Conservation (phyloP, 768 basidiomycete species). For the Suillus brevipes region DNA sequence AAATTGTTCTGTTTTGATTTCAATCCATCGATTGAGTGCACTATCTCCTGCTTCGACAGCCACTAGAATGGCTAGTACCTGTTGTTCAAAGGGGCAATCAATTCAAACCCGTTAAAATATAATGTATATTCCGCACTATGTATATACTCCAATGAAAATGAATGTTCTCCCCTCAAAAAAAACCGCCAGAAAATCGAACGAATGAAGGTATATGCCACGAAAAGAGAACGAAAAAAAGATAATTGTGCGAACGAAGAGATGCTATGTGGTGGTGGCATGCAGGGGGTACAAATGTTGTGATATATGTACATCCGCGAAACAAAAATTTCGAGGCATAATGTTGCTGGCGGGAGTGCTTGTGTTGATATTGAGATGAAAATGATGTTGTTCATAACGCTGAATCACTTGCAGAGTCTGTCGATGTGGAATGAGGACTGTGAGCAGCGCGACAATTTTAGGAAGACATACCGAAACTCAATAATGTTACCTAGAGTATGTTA, state of each 20-base stretch:
- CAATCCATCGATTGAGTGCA: too few relatives aligned
- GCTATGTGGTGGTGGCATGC: conserved; percentile 6
- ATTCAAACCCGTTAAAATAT: neutral
- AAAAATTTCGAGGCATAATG: conserved; percentile 6
- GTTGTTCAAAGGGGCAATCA: neutral
- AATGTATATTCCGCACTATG: neutral
- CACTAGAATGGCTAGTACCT: neutral
- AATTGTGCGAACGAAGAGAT: conserved; percentile 9
- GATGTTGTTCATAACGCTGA: neutral
- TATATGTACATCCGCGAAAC: conserved; percentile 11
- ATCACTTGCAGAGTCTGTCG: conserved; percentile 1
- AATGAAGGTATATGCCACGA: neutral
- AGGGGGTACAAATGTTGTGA: conserved; percentile 6
- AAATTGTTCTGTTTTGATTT: too few relatives aligned
- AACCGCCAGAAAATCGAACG: neutral
- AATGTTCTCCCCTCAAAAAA: neutral
- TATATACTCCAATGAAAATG: neutral
- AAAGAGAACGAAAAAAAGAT: neutral
- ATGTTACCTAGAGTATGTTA: neutral
- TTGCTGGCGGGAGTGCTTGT: neutral
- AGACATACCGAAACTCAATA: conserved; percentile 1
- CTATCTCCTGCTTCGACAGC: too few relatives aligned
- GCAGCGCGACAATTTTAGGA: neutral
- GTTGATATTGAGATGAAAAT: conserved; percentile 1
- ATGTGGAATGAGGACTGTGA: neutral